These are phyloP conservation scores for Reticulascus tulasneorum DNA, from an alignment of 2,329 filamentous ascomycete genomes.

Conservation along the genomic window DNA sequence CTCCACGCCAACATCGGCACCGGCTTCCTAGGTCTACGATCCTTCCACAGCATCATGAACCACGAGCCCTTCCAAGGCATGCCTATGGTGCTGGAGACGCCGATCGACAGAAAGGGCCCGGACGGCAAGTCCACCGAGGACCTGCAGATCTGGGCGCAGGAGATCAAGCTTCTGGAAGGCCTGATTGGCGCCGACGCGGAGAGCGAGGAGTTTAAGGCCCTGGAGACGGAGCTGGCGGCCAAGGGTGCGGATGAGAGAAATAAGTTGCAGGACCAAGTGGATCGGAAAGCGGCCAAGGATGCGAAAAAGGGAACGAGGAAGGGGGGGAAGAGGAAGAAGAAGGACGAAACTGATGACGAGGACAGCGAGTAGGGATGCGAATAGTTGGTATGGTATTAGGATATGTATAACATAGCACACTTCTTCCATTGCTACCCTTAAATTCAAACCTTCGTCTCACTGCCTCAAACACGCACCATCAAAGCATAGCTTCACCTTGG, in stretches of 20 bases:
- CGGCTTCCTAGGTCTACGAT: conserved; percentile 83
- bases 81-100: conserved; percentile 95
- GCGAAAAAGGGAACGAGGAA: conserved; percentile 40
- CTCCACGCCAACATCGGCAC: conserved; percentile 96
- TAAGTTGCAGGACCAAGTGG: conserved; percentile 74
- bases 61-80: conserved; percentile 69
- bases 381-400: conserved; percentile 10
- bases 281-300: conserved; percentile 65
- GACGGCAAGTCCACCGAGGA: conserved; percentile 71
- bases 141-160: conserved; percentile 79
- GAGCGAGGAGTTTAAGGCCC: conserved; percentile 63
- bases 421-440: too few relatives aligned
- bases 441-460: too few relatives aligned
- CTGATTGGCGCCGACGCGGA: conserved; percentile 81
- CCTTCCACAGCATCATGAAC: conserved; percentile 91
- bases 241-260: conserved; percentile 67
- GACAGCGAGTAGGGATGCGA: conserved; percentile 21
- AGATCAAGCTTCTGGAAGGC: conserved; percentile 91
- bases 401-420: too few relatives aligned
- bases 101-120: conserved; percentile 67
- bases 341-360: conserved; percentile 27
- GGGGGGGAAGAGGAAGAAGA: conserved; percentile 24
- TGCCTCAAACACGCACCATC: too few relatives aligned
- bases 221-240: conserved; percentile 63
- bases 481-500: too few relatives aligned